Evolutionary conservation across 73 alveolate genomes (phyloP).

Genomic region (Breviolum minutum): DNA sequence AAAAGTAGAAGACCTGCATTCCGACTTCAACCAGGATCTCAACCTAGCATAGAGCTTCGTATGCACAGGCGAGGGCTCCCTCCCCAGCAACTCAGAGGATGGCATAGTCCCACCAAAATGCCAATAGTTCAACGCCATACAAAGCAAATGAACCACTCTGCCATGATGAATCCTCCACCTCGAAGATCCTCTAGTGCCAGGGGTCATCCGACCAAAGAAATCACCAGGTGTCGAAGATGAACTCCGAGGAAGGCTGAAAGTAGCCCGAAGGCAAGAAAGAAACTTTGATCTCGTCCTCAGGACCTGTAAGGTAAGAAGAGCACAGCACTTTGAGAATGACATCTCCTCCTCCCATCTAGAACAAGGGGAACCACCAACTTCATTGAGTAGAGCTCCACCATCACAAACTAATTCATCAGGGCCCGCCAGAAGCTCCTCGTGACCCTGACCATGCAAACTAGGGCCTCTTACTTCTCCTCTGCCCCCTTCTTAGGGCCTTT

Average conservation of each 20-base stretch:
- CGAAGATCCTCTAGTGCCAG: too few species aligned
- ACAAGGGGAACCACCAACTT: too few species aligned
- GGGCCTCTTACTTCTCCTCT: background rate
- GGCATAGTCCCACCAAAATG: background rate
- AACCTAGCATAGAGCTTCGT: background rate
- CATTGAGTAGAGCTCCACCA: too few species aligned
- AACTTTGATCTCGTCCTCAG: background rate
- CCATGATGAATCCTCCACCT: background rate
- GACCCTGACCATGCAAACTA: too few species aligned
- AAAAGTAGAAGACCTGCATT: background rate
- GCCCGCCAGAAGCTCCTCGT: too few species aligned
- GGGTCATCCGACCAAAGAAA: background rate
- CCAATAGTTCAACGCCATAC: conserved; percentile 11
- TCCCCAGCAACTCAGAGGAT: too few species aligned
- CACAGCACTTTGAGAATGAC: background rate
- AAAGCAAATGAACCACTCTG: background rate
- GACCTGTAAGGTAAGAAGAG: background rate
- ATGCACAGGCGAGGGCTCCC: background rate
- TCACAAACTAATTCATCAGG: too few species aligned
- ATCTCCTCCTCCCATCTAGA: too few species aligned
- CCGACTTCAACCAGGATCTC: background rate
- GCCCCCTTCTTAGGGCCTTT: background rate
- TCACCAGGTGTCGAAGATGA: background rate
- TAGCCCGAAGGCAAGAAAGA: background rate
- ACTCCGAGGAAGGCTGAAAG: background rate